phyloP scores from a whole-genome alignment of 2,329 filamentous ascomycete genomes.

The Botrytis elliptica region DNA sequence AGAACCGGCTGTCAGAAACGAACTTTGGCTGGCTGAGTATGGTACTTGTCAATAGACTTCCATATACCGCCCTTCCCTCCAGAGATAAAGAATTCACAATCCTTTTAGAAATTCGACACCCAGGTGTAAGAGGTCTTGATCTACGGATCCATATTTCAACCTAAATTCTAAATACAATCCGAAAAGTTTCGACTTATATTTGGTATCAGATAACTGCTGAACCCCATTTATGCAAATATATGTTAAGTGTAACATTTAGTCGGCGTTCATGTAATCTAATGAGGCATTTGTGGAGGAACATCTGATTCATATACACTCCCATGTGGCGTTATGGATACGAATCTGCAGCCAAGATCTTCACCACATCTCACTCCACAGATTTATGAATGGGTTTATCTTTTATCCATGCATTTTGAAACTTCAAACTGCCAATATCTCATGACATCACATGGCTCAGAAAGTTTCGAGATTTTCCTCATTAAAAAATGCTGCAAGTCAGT shows the following conservation, averaged over 20 bases:
- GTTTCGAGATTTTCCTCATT: too few relatives aligned
- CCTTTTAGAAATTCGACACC: conserved; percentile 30
- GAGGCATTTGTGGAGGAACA: background rate
- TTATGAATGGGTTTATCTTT: background rate
- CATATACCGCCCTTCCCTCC: too few relatives aligned
- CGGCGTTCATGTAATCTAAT: background rate
- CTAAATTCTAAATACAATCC: conserved; percentile 19
- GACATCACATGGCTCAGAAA: background rate
- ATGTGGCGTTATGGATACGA: background rate
- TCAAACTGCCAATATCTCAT: background rate
- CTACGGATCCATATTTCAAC: conserved; percentile 28
- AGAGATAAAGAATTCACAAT: conserved; percentile 21
- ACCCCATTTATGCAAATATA: background rate
- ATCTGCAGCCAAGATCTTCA: conserved; percentile 6
- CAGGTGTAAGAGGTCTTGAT: conserved; percentile 27
- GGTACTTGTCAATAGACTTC: background rate
- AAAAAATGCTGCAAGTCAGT: background rate
- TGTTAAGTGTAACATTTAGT: background rate
- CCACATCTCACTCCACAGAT: background rate
- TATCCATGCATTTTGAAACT: background rate
- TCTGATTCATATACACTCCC: background rate
- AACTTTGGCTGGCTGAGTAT: background rate
- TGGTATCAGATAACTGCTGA: background rate
- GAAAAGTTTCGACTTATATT: conserved; percentile 3
- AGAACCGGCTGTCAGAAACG: conserved; percentile 47